A percentile compares a stretch with the other conserved stretches of the same genome.
These are phyloP conservation scores for Colletotrichum sp. DNA, from an alignment of 2,329 filamentous ascomycete species.

Conservation along the genomic window DNA sequence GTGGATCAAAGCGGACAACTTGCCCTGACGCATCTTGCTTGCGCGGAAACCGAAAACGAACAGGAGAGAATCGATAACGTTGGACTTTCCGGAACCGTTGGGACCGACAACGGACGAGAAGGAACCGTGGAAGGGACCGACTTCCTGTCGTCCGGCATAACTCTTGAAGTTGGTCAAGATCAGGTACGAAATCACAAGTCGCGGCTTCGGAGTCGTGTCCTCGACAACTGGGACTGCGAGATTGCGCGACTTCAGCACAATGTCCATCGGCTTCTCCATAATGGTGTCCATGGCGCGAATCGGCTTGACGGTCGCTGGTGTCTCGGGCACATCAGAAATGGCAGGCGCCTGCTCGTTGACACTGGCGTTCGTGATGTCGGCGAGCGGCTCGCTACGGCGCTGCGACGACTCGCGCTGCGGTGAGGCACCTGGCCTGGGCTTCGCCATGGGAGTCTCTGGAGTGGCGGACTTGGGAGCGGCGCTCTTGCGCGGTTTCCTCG, in stretches of 20 bases:
- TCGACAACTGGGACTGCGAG: constrained; percentile 72
- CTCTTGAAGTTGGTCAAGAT: constrained; percentile 98
- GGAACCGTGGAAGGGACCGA: constrained; percentile 94
- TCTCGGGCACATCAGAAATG: constrained; percentile 41
- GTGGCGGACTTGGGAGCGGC: constrained; percentile 46
- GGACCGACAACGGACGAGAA: constrained; percentile 98
- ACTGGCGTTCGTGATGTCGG: constrained; percentile 73
- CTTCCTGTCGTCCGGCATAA: constrained; percentile 93
- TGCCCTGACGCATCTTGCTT: constrained; percentile 99
- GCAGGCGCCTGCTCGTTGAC: constrained; percentile 65
- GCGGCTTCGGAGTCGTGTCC: constrained; percentile 77
- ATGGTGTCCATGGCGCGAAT: constrained; percentile 79
- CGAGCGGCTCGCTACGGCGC: constrained; percentile 62
- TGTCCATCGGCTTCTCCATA: constrained; percentile 91
- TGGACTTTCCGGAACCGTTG: constrained; percentile 97
- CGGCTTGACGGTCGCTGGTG: constrained; percentile 64
- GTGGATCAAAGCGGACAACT: constrained; percentile 96
- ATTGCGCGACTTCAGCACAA: constrained; percentile 84
- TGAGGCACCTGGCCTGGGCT: constrained; percentile 60
- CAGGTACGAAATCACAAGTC: constrained; percentile 91
- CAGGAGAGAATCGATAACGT: constrained; percentile 95
- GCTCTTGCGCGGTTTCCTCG: constrained; percentile 68
- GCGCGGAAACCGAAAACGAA: constrained; percentile 99
- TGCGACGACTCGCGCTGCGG: constrained; percentile 57
- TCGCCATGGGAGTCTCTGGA: constrained; percentile 42